These are phyloP conservation scores for Punica granatum DNA, from an alignment of 345 rosid genomes.

Conservation along the genomic window DNA sequence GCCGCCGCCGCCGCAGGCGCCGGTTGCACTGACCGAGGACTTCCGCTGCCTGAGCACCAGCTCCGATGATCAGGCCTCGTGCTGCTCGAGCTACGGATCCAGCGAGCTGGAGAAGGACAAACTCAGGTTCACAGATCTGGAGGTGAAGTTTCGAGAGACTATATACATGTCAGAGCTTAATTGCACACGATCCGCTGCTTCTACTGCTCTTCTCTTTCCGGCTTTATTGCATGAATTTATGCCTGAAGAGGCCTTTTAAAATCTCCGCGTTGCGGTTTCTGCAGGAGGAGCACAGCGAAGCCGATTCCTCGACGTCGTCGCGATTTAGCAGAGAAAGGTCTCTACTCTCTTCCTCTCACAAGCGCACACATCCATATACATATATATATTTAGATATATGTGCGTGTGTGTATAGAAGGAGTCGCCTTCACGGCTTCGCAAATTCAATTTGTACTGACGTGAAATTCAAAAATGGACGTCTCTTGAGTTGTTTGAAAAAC, in stretches of 20 bases:
- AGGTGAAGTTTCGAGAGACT: slow-evolving; percentile 3
- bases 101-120: slow-evolving; percentile 23
- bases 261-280: slow-evolving; percentile 10
- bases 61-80: slow-evolving; percentile 31
- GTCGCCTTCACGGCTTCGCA: neutral
- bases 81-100: slow-evolving; percentile 52
- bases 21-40: neutral
- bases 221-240: neutral
- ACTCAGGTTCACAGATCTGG: slow-evolving; percentile 14
- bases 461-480: neutral
- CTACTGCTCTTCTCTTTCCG: neutral
- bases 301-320: slow-evolving; percentile 31
- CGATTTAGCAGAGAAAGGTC: slow-evolving; percentile 34
- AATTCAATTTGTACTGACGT: neutral
- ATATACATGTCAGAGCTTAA: neutral
- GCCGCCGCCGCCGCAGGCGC: slow-evolving; percentile 1
- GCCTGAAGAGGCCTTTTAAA: neutral
- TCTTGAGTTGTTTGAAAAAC: neutral
- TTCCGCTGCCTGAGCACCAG: slow-evolving; percentile 21
- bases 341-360: neutral
- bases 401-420: neutral
- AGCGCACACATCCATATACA: neutral
- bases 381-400: neutral
- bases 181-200: neutral
- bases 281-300: slow-evolving; percentile 11